Percentiles rank a stretch among this genome's conserved stretches.
Evolutionary conservation across 2,329 filamentous ascomycete species (phyloP).

Genomic region (Talaromyces sp.): DNA sequence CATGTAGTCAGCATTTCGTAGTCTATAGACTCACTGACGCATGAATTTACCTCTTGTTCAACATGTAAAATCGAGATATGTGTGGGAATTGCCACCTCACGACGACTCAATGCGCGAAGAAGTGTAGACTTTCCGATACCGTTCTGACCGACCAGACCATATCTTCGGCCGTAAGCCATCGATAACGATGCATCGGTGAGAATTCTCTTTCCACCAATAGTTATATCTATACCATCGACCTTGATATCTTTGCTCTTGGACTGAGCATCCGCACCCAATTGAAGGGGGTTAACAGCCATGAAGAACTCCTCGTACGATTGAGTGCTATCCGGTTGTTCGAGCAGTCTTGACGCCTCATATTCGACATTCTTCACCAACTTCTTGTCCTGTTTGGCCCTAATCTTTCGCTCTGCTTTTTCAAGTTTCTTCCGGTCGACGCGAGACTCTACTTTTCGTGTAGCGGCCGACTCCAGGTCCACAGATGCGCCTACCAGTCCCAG

Average conservation of each 20-base stretch:
- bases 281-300: conserved; percentile 97
- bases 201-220: conserved; percentile 84
- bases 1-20: conserved; percentile 22
- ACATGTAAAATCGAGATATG: conserved; percentile 99
- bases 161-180: conserved; percentile 85
- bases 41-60: conserved; percentile 77
- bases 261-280: conserved; percentile 67
- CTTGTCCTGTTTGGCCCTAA: conserved; percentile 96
- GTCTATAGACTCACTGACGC: conserved; percentile 21
- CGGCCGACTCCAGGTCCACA: conserved; percentile 92
- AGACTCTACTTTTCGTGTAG: conserved; percentile 90
- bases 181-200: conserved; percentile 87
- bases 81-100: conserved; percentile 91
- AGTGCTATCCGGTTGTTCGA: conserved; percentile 75
- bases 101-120: conserved; percentile 80
- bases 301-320: conserved; percentile 99
- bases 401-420: conserved; percentile 96
- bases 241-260: conserved; percentile 99
- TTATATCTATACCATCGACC: conserved; percentile 91
- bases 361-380: conserved; percentile 98
- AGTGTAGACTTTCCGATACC: conserved; percentile 98
- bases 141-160: conserved; percentile 98
- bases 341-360: conserved; percentile 88
- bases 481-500: conserved; percentile 77
- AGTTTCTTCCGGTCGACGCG: conserved; percentile 98